A percentile compares a stretch with the other conserved stretches of the same genome.
Conservation (phyloP, 805 yeast genomes). For the Millerozyma acaciae region DNA sequence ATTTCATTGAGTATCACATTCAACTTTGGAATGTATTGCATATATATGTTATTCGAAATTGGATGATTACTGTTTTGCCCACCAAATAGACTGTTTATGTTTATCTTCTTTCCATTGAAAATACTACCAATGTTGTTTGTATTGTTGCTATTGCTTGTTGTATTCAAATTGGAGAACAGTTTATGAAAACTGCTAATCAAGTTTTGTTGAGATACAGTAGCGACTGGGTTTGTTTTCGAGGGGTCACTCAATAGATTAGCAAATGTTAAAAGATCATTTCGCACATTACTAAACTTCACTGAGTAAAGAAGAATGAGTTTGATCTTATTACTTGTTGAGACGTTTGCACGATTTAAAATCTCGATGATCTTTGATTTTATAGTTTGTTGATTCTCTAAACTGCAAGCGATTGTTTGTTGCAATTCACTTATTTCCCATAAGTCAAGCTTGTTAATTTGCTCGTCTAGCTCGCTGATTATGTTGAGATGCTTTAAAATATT, state of each 20-base stretch:
- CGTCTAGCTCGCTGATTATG: conserved; percentile 80
- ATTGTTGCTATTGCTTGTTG: conserved; percentile 6
- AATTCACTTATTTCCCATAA: conserved; percentile 86
- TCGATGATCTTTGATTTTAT: conserved; percentile 53
- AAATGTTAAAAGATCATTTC: conserved; percentile 21
- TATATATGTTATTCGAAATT: conserved; percentile 66
- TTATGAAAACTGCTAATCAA: conserved; percentile 28
- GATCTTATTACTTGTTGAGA: conserved; percentile 57
- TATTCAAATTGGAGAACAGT: conserved; percentile 16
- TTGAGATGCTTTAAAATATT: conserved; percentile 92
- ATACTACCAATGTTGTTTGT: conserved; percentile 22
- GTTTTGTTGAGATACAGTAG: conserved; percentile 29
- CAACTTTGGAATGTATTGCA: conserved; percentile 86
- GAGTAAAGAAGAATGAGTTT: conserved; percentile 73
- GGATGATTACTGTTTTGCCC: conserved; percentile 14
- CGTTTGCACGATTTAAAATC: conserved; percentile 41
- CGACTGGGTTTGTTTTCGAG: conserved; percentile 23
- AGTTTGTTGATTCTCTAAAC: conserved; percentile 29
- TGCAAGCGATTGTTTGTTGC: conserved; percentile 78
- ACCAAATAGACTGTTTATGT: conserved; percentile 29
- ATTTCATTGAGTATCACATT: conserved; percentile 34
- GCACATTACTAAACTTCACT: conserved; percentile 43
- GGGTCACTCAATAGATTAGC: conserved; percentile 27
- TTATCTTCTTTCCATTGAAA: conserved; percentile 31
- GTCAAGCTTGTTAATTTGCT: conserved; percentile 57